Conservation (phyloP, 2,329 filamentous ascomycete species). For the Helotiales sp. region DNA sequence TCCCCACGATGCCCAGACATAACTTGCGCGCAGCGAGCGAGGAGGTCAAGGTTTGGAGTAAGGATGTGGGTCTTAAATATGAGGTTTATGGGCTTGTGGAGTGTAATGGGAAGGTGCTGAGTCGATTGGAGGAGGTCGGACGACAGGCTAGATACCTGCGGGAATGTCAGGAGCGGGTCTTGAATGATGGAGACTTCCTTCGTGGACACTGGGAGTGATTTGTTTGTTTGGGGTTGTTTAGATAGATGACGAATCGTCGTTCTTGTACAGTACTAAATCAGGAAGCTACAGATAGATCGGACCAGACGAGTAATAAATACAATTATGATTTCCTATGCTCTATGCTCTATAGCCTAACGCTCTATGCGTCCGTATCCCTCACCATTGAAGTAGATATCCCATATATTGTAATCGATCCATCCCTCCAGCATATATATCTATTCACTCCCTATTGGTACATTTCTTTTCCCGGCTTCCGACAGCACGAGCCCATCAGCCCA, state of each 20-base stretch:
- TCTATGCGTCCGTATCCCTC: no score
- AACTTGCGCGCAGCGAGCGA: constrained; percentile 66
- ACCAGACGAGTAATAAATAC: neutral
- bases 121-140: constrained; percentile 60
- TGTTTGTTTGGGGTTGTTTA: neutral
- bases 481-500: no score
- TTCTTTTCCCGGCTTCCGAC: neutral
- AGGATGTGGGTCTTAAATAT: constrained; percentile 68
- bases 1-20: constrained; percentile 70
- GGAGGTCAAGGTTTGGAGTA: constrained; percentile 66
- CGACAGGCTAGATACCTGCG: constrained; percentile 65
- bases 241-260: neutral
- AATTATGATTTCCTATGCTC: neutral
- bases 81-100: constrained; percentile 64
- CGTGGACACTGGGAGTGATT: constrained; percentile 20
- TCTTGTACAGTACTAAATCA: constrained; percentile 7
- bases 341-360: no score
- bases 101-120: constrained; percentile 63
- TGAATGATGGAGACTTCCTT: constrained; percentile 42
- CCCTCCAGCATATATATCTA: no score
- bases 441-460: constrained; percentile 6
- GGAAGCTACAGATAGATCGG: constrained; percentile 1
- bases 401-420: no score
- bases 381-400: no score
- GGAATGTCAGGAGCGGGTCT: constrained; percentile 60